Evolutionary conservation across 2,329 filamentous ascomycete species (phyloP).

Genomic region (Exophiala viscosa): DNA sequence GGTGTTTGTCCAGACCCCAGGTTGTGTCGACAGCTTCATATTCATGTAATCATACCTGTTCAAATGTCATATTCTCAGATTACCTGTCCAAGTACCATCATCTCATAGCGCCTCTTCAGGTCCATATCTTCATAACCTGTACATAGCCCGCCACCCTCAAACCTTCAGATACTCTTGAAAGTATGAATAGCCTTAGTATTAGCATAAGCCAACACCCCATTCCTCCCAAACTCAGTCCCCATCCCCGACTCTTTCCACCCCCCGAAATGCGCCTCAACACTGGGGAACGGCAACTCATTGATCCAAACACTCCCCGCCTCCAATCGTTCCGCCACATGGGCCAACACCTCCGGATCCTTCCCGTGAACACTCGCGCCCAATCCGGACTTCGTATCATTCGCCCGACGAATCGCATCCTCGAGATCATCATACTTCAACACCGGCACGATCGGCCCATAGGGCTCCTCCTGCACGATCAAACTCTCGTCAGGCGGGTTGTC

Average conservation of each 20-base stretch:
- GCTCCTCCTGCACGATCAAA: conserved; percentile 40
- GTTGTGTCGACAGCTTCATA: no score
- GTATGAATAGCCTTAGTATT: conserved; percentile 15
- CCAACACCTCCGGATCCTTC: conserved; percentile 46
- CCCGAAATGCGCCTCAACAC: conserved; percentile 68
- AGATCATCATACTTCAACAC: conserved; percentile 46
- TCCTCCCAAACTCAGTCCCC: conserved; percentile 37
- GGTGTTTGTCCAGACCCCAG: no score
- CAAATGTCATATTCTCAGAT: no score
- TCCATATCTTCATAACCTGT: no score
- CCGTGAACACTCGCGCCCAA: conserved; percentile 52
- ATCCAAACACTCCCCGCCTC: conserved; percentile 48
- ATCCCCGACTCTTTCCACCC: conserved; percentile 62
- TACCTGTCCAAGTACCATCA: no score
- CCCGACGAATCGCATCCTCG: conserved; percentile 44
- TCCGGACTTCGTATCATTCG: conserved; percentile 51
- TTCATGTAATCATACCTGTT: no score
- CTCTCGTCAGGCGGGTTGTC: conserved; percentile 32
- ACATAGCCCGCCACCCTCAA: no score
- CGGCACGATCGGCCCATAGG: conserved; percentile 51
- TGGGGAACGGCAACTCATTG: conserved; percentile 63
- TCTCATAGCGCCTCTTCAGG: no score
- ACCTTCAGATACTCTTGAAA: no score
- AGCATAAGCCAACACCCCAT: conserved; percentile 14
- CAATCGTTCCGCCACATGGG: conserved; percentile 44